Evolutionary conservation across 2,329 filamentous ascomycete species (phyloP).

Genomic region (Cytospora piceae): DNA sequence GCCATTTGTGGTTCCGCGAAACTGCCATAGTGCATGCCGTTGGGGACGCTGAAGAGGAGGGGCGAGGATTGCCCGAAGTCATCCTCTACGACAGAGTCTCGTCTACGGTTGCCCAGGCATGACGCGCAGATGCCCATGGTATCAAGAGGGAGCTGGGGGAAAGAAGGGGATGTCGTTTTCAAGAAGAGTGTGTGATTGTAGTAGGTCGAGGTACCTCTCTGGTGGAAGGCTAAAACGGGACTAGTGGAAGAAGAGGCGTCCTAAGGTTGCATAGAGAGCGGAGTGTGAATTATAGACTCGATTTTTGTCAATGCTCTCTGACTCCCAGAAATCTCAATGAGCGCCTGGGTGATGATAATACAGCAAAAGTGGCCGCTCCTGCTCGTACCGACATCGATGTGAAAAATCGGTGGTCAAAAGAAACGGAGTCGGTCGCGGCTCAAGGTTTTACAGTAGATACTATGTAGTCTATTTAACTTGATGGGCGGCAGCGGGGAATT

Average conservation of each 20-base stretch:
- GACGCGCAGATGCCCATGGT: slow-evolving; percentile 26
- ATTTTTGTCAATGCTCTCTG: neutral
- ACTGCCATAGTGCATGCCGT: slow-evolving; percentile 63
- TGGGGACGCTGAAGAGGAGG: slow-evolving; percentile 65
- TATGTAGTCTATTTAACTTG: neutral
- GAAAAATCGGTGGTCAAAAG: neutral
- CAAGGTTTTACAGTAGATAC: neutral
- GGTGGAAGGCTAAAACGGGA: neutral
- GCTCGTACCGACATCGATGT: neutral
- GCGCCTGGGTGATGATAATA: neutral
- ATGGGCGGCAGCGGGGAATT: neutral
- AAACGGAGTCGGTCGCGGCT: neutral
- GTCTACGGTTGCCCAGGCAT: slow-evolving; percentile 18
- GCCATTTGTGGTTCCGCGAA: slow-evolving; percentile 60
- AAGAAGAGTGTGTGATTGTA: neutral
- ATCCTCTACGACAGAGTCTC: slow-evolving; percentile 38
- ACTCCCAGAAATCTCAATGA: neutral
- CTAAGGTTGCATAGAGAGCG: neutral
- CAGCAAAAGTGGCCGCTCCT: neutral
- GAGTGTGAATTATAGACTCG: neutral
- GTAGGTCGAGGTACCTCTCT: neutral
- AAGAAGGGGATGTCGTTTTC: neutral
- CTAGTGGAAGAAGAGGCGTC: neutral
- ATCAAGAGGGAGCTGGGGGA: neutral
- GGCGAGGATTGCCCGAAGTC: slow-evolving; percentile 56